A percentile compares a stretch with the other conserved stretches of the same genome.
phyloP scores from a whole-genome alignment of 208 protist genomes.

The Wallacemonas sp. region DNA sequence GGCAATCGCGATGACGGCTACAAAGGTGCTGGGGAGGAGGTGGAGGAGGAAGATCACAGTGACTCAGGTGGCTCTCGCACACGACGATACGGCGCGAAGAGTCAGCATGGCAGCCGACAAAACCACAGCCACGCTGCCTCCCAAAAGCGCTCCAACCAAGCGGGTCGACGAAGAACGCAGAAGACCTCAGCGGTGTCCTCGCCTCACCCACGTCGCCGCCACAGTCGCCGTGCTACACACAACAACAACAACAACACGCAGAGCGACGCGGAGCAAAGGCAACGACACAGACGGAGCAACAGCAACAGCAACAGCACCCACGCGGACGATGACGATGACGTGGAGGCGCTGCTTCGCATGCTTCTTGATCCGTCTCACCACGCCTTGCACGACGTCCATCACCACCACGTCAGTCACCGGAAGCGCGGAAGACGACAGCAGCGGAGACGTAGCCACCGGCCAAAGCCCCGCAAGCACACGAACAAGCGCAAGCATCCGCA shows the following conservation, averaged over 20 bases:
- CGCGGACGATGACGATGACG: not conserved
- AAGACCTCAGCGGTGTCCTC: no score
- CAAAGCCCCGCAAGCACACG: constrained; percentile 12
- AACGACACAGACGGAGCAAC: constrained; percentile 3
- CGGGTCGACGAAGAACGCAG: no score
- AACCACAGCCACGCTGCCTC: no score
- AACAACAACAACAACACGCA: constrained; percentile 11
- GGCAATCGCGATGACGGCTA: not conserved
- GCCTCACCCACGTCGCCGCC: no score
- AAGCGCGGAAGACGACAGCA: constrained; percentile 31
- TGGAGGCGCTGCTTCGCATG: not conserved
- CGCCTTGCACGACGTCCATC: constrained; percentile 7
- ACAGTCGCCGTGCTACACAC: no score
- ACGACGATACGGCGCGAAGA: no score
- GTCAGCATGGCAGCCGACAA: no score
- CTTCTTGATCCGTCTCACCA: constrained; percentile 5
- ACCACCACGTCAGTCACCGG: constrained; percentile 25
- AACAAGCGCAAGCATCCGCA: constrained; percentile 15
- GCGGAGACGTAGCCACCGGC: constrained; percentile 19
- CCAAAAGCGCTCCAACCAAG: no score
- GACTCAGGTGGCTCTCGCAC: no score
- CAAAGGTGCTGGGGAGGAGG: not conserved
- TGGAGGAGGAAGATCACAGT: no score
- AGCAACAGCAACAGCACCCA: constrained; percentile 13
- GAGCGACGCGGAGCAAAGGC: no score